Base-by-base conservation (phyloP, 83 land plant species). In the Picea abies region DNA sequence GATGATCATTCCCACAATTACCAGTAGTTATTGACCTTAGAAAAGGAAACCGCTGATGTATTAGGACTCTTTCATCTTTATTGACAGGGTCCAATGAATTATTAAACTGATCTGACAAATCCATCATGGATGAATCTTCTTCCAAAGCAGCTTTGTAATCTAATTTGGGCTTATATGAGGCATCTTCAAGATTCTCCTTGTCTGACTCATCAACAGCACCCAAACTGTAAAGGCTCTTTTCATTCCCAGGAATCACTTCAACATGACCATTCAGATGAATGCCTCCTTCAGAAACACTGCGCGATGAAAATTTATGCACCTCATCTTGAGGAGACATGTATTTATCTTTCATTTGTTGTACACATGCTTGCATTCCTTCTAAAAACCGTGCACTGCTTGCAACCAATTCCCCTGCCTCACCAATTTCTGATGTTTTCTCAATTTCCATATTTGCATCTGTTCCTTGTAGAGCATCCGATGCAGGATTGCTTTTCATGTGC, bases 341-440 rank as follows among this genome's bases (percentile, higher is more conserved):
- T 58, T 58, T 78, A 16, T 78, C 63, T 78, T 78, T 60, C 14
- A 5, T 60, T 78, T 78, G 37, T 37, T 78, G 62, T 58, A 60
- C 14, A 15, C 17, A 75, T 41, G 58, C 78, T 75, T 78, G 63
- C 64, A 78, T 78, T 58, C 80, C 80, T 78, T 78, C 64, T 60
- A 78, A 78, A 60, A 78, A 35, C 32, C 39, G 22, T 8, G 39
- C 41, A 32, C 80, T 78, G 63, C 64, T 78, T 23, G 39, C 5
- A 60, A 78, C 80, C 37, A 60, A 60, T 58, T 78, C 80, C 22
- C 63, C 80, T 78, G 80, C 63, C 61, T 23, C 22, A 60, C 19
- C 11, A 14, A 17, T 60, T 26, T 78, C 80, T 60, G 64, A 60
- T 32, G 29, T 78, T 60, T 19, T 26, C 62, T 78, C 63, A 60